Evolutionary conservation across 106 monocot species (phyloP), one percentile per base, ranked within the genome.

Genomic region (Dioscorea alata): DNA sequence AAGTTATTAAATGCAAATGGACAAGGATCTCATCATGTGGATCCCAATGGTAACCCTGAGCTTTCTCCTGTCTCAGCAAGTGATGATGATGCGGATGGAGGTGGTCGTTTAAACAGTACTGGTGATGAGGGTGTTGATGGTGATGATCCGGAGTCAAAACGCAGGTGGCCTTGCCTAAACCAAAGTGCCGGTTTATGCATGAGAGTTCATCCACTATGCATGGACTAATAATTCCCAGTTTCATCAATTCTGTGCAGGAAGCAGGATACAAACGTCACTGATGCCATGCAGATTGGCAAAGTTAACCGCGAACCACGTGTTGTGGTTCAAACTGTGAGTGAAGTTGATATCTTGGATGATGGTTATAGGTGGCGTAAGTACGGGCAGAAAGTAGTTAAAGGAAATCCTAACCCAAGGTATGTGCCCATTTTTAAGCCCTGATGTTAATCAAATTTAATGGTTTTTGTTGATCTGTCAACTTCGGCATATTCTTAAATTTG

Each of bases 301-400:
- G 61, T 66, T 49, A 86, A 90, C 49, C 83, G 83, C 63, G 92
- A 89, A 74, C 96, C 96, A 72, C 86, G 96, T 73, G 96, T 97
- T 65, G 96, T 97, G 67, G 92, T 97, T 50, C 96, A 97, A 89
- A 97, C 96, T 66, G 69, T 97, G 50, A 97, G 96, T 83, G 96
- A 97, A 69, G 96, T 97, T 68, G 96, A 97, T 67, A 89, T 97
- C 78, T 75, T 97, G 81, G 96, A 97, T 73, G 96, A 97, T 78
- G 96, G 96, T 65, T 97, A 97, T 56, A 92, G 96, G 48, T 97
- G 96, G 96, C 86, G 96, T 50, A 97, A 97, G 68, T 97, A 97
- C 77, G 96, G 96, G 21, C 96, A 97, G 74, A 97, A 97, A 75
- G 96, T 97, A 59, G 96, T 97, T 32, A 97, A 89, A 84, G 96